Conservation (phyloP, 2,329 filamentous ascomycete genomes). For the Byssoonygena ceratinophila region DNA sequence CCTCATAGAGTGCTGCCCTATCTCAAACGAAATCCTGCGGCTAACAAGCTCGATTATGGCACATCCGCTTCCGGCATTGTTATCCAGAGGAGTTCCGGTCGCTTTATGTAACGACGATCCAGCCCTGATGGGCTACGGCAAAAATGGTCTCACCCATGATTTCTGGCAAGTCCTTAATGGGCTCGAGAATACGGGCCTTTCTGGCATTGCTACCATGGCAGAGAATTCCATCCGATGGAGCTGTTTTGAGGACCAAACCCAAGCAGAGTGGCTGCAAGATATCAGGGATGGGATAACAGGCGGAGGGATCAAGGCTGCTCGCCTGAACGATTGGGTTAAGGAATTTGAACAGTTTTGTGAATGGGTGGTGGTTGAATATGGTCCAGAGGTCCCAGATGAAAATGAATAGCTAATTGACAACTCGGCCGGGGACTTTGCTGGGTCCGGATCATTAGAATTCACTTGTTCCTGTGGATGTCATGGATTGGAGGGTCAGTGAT, state of each 20-base stretch:
- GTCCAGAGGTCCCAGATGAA: conserved; percentile 17
- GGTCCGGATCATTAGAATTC: background rate
- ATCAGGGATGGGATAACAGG: conserved; percentile 67
- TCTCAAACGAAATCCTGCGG: conserved; percentile 78
- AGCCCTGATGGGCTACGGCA: conserved; percentile 73
- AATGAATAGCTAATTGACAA: background rate
- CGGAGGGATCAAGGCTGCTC: conserved; percentile 56
- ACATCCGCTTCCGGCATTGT: conserved; percentile 57
- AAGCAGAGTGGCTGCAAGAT: conserved; percentile 59
- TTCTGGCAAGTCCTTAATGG: conserved; percentile 94
- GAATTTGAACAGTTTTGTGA: conserved; percentile 85
- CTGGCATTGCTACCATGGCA: conserved; percentile 72
- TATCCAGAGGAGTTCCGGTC: conserved; percentile 36
- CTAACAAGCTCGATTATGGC: conserved; percentile 65
- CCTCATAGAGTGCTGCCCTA: conserved; percentile 78
- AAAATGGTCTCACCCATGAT: conserved; percentile 74
- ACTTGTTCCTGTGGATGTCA: background rate
- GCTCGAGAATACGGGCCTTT: conserved; percentile 81
- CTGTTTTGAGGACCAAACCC: conserved; percentile 67
- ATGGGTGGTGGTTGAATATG: conserved; percentile 75
- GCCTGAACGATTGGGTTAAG: conserved; percentile 65
- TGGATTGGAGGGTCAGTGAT: background rate
- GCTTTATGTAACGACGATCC: conserved; percentile 84
- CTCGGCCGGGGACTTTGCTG: no score
- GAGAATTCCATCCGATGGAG: conserved; percentile 91